Base-by-base conservation (phyloP, 495 filamentous ascomycete genomes). In the Lasiosphaeris hirsuta region DNA sequence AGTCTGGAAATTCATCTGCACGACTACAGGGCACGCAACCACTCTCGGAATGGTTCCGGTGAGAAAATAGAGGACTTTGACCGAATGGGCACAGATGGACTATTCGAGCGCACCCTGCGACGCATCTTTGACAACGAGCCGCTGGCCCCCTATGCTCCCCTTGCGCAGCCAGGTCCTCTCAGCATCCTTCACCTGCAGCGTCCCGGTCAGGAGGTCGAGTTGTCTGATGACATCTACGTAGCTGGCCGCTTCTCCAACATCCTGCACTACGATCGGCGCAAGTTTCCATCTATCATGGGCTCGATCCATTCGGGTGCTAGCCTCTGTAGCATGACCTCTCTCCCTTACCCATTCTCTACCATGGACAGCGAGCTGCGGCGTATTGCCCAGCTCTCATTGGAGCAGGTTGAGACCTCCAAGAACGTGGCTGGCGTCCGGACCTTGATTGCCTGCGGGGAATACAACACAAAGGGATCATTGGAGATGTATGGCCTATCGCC, bases 191-290 rank as follows among this genome's bases (percentile, higher is more conserved):
- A 96, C 66, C 77, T 88, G 10, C 83, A 83, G 23, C 76, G 73
- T 17, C 81, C 82, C 1, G 78, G 73, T 0, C 64, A 73, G n/a
- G 66, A 71, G 13, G 76, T 73, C 52, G 67, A 75, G 51, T 68
- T 79, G 17, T 84, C 84, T 33, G 80, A 83, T 33, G 81, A 86
- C 34, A 86, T 92, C 42, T 90, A 87, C 75, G 85, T 97, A 35
- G 92, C 88, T 0, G 93, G 93, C 10, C 85, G 93, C 23, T 97
- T 97, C 69, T 88, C 90, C 10, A 92, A 86, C 69, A 90, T 97
- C 60, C 75, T 97, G 5, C 87, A 87, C 61, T 97, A 96, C 69
- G 91, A 96, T 64, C 83, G 91, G 15, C 85, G 92, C 42, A 90
- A 82, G 71, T 96, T 96, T 68, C 90, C 92, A 10, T 83, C 82